Percentiles rank a stretch among this genome's conserved stretches.
Evolutionary conservation across 2,329 filamentous ascomycete species (phyloP).

Genomic region (Coniochaeta sp.): DNA sequence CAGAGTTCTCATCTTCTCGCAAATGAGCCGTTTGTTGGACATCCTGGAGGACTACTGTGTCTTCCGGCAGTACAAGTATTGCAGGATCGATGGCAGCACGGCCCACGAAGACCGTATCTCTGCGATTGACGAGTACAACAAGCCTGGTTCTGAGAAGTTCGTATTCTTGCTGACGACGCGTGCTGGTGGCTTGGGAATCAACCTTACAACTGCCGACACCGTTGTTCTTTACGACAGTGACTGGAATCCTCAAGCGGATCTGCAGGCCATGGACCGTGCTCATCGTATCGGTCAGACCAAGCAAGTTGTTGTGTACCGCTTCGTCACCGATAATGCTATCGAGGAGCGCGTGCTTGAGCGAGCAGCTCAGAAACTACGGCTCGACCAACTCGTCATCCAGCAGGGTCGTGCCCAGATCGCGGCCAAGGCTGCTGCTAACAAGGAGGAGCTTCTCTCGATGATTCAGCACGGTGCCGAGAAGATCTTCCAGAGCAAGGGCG

Average conservation of each 20-base stretch:
- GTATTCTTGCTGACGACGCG: conserved; percentile 92
- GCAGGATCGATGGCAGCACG: conserved; percentile 92
- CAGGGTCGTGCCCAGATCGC: conserved; percentile 90
- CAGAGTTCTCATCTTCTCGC: conserved; percentile 96
- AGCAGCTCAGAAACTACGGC: conserved; percentile 89
- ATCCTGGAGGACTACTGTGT: conserved; percentile 98
- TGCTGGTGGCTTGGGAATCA: conserved; percentile 94
- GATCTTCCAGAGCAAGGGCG: conserved; percentile 72
- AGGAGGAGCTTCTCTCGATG: conserved; percentile 94
- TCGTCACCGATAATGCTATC: conserved; percentile 96
- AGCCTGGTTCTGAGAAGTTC: conserved; percentile 89
- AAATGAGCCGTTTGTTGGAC: conserved; percentile 95
- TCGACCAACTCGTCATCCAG: conserved; percentile 96
- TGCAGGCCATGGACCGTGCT: conserved; percentile 97
- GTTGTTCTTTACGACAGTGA: conserved; percentile 96
- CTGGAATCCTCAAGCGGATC: conserved; percentile 97
- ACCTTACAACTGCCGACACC: conserved; percentile 89
- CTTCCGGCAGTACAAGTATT: conserved; percentile 91
- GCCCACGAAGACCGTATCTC: conserved; percentile 96
- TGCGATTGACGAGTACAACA: conserved; percentile 98
- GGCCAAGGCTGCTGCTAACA: conserved; percentile 84
- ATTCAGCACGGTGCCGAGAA: conserved; percentile 98
- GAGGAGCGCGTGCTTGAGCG: conserved; percentile 97
- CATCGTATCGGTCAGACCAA: conserved; percentile 99
- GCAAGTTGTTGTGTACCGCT: conserved; percentile 92